Base-by-base conservation (phyloP, 352 stramenopile genomes). In the Pythium graminicola region DNA sequence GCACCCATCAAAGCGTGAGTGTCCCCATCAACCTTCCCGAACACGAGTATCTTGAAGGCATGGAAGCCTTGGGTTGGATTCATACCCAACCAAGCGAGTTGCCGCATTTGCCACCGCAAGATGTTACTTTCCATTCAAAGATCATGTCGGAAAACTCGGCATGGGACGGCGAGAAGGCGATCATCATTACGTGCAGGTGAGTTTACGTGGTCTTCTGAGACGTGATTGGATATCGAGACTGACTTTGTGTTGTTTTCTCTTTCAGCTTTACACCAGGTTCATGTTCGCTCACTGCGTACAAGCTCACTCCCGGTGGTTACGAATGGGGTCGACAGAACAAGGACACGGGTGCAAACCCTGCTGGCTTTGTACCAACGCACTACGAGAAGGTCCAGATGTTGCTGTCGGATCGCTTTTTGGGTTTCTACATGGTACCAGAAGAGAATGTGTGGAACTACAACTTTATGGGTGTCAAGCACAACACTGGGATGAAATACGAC, bases 391-490 rank as follows among this genome's bases (percentile, higher is more conserved):
- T 99, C 48, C 97, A 99, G 72, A 99, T 99, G 94, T 71, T 99
- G 47, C 77, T 99, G 26, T 98, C 90, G 54, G 96, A 99, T 69
- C 90, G 95, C 11, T 99, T 99, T 86, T 81, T 99, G 55, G 97
- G 97, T 13, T 99, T 99, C 71, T 99, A 99, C 75, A 97, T 99
- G 92, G 95, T 99, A 43, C 97, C 97, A 7, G 92, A 98, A 43
- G 93, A 98, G 55, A 92, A 97, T 19, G 75, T 98, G 47, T 99
- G 97, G 97, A 99, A 99, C 74, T 99, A 99, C 78, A 99, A 99
- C 66, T 99, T 99, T 64, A 97, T 99, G 84, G 97, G 97, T 50
- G 95, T 99, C 38, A 99, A 99, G 67, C 96, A 98, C 81, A 97
- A 91, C 47, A 85, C 81, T 19, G 86, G 81, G 32, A 99, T 99